A percentile compares a stretch with the other conserved stretches of the same genome.
Conservation (phyloP, 2,329 filamentous ascomycete genomes). For the Myriosclerotinia curreyana region DNA sequence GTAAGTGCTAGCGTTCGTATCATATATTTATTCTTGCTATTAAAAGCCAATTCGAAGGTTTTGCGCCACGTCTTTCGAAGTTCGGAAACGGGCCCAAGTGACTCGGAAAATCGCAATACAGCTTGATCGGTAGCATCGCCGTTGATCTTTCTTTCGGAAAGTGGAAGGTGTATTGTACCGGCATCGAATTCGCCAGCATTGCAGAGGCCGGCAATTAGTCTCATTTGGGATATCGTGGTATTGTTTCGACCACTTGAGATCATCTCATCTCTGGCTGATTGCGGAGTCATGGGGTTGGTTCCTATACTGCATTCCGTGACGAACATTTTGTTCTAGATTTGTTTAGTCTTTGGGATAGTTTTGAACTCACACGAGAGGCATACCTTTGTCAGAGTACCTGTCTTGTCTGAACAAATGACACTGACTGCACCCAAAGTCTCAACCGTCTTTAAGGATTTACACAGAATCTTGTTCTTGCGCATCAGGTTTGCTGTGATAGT, state of each 20-base stretch:
- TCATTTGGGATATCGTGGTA: conserved; percentile 54
- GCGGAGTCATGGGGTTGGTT: conserved; percentile 41
- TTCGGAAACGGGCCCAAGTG: conserved; percentile 56
- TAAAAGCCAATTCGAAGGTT: conserved; percentile 67
- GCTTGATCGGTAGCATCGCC: conserved; percentile 75
- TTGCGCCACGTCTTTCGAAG: conserved; percentile 61
- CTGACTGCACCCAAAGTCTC: conserved; percentile 72
- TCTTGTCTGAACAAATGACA: conserved; percentile 74
- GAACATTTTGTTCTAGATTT: conserved; percentile 61
- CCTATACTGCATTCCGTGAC: conserved; percentile 68
- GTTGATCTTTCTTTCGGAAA: conserved; percentile 60
- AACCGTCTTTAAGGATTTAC: conserved; percentile 74
- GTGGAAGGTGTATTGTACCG: conserved; percentile 54
- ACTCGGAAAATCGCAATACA: conserved; percentile 67
- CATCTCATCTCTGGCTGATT: conserved; percentile 48
- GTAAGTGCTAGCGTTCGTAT: conserved; percentile 58
- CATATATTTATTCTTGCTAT: conserved; percentile 82
- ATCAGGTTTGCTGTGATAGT: conserved; percentile 75
- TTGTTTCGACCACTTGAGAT: conserved; percentile 30
- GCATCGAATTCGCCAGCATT: conserved; percentile 73
- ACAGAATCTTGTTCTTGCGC: conserved; percentile 71
- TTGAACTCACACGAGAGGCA: not conserved
- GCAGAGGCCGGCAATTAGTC: conserved; percentile 61
- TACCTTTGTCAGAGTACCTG: conserved; percentile 59
- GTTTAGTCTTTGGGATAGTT: conserved; percentile 11